Conservation (phyloP, 306 rosid species). For the Quercus variabilis region DNA sequence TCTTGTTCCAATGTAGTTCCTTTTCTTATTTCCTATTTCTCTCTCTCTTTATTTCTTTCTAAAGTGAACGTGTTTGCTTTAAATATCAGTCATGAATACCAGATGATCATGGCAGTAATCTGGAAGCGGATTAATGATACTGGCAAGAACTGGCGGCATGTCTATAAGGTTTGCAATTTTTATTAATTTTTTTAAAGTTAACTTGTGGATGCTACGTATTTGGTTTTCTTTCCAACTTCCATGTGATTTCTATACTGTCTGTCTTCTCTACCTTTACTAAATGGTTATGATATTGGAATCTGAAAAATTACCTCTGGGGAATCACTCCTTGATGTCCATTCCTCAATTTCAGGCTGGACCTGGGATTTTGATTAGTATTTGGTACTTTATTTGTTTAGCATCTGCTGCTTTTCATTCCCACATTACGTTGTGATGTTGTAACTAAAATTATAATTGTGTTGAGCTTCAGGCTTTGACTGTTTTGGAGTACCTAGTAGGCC, state of each 20-base stretch:
- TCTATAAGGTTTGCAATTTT: conserved; percentile 70
- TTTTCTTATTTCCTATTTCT: conserved; percentile 1
- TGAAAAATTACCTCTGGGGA: neutral
- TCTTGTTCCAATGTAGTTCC: conserved; percentile 23
- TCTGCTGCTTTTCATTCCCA: conserved; percentile 3
- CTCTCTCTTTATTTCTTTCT: neutral
- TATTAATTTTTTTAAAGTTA: conserved; percentile 12
- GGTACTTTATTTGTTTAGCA: neutral
- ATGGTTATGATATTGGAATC: neutral
- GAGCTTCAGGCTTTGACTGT: conserved; percentile 76
- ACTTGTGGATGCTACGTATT: conserved; percentile 6
- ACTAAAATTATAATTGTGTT: conserved; percentile 17
- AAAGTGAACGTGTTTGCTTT: neutral
- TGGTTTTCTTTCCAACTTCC: neutral
- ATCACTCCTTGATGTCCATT: neutral
- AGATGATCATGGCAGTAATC: conserved; percentile 86
- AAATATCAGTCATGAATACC: conserved; percentile 82
- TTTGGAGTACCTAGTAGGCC: conserved; percentile 88
- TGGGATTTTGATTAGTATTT: neutral
- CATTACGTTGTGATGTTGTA: neutral
- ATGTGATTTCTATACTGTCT: neutral
- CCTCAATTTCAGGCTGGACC: neutral
- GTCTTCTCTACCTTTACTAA: neutral
- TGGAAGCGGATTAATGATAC: conserved; percentile 99
- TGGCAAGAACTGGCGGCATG: conserved; percentile 99